A percentile compares a stretch with the other conserved stretches of the same genome.
phyloP scores from a whole-genome alignment of 495 filamentous ascomycete species.

The Gamarada debralockiae region DNA sequence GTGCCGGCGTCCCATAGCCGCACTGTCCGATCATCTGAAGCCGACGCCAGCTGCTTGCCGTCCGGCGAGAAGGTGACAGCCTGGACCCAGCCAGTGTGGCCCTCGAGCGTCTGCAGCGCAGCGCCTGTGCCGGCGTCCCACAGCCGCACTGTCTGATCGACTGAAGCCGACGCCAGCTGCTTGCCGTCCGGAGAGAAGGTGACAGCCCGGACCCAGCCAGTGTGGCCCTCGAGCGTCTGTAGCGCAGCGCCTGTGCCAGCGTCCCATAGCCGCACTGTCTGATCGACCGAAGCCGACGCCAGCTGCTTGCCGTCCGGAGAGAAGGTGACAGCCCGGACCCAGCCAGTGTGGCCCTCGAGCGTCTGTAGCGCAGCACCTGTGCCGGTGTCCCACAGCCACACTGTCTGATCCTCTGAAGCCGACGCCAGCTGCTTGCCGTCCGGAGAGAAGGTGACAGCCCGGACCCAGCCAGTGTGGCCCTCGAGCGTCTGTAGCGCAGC shows the following conservation, averaged over 20 bases:
- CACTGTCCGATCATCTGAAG: too few relatives aligned
- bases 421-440: slow-evolving; percentile 6
- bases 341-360: slow-evolving; percentile 8
- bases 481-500: not conserved
- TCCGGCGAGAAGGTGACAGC: too few relatives aligned
- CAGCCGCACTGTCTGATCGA: not conserved
- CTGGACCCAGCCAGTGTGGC: too few relatives aligned
- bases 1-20: slow-evolving; percentile 24
- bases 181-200: not conserved
- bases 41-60: slow-evolving; percentile 17
- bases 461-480: not conserved
- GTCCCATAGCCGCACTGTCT: not conserved
- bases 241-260: slow-evolving; percentile 5
- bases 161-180: slow-evolving; percentile 1
- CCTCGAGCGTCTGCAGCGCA: slow-evolving; percentile 3
- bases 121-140: not conserved
- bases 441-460: slow-evolving; percentile 3
- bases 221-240: slow-evolving; percentile 7
- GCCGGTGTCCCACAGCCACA: not conserved
- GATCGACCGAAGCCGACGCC: not conserved
- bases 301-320: slow-evolving; percentile 2
- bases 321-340: slow-evolving; percentile 1
- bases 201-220: not conserved
- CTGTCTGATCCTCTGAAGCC: slow-evolving; percentile 10
- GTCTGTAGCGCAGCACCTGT: slow-evolving; percentile 1